Percentiles rank a stretch among this genome's conserved stretches.
These are phyloP conservation scores for Phytophthora boehmeriae DNA, from an alignment of 352 stramenopile species.

Conservation along the genomic window DNA sequence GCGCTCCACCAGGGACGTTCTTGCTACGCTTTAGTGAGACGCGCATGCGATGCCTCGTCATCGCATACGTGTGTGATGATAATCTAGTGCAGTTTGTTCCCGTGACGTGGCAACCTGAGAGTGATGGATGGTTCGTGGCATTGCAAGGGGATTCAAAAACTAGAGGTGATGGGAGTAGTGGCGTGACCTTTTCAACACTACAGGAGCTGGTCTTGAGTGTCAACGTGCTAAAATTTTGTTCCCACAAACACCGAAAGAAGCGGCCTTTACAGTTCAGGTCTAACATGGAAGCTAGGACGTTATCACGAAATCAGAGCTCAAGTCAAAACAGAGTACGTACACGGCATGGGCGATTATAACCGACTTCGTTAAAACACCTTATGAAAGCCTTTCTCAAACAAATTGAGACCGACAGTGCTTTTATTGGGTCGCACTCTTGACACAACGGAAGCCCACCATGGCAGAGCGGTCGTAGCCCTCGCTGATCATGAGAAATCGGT, in stretches of 20 bases:
- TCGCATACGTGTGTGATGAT: slow-evolving; percentile 70
- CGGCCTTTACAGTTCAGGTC: slow-evolving; percentile 49
- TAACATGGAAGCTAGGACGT: slow-evolving; percentile 4
- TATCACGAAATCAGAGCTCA: slow-evolving; percentile 2
- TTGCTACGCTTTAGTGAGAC: slow-evolving; percentile 85
- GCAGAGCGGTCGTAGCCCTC: slow-evolving; percentile 76
- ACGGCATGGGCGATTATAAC: too few species aligned
- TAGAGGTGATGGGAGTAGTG: slow-evolving; percentile 23
- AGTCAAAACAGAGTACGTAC: neutral
- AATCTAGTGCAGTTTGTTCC: slow-evolving; percentile 78
- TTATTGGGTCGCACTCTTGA: slow-evolving; percentile 34
- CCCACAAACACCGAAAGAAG: slow-evolving; percentile 77
- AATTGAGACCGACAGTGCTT: too few species aligned
- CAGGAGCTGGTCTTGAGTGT: slow-evolving; percentile 80
- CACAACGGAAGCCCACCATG: slow-evolving; percentile 82
- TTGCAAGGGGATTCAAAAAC: slow-evolving; percentile 47
- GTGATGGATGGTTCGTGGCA: slow-evolving; percentile 60
- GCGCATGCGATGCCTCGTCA: slow-evolving; percentile 63
- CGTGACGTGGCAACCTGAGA: slow-evolving; percentile 54
- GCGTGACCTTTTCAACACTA: slow-evolving; percentile 65
- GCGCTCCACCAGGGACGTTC: slow-evolving; percentile 73
- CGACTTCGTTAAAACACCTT: too few species aligned
- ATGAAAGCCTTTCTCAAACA: too few species aligned
- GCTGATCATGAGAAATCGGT: slow-evolving; percentile 77
- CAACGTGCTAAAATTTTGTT: slow-evolving; percentile 83